Percentiles rank a stretch among this genome's conserved stretches.
Evolutionary conservation across 495 filamentous ascomycete genomes (phyloP).

Genomic region (Lasiosphaeria hispida): DNA sequence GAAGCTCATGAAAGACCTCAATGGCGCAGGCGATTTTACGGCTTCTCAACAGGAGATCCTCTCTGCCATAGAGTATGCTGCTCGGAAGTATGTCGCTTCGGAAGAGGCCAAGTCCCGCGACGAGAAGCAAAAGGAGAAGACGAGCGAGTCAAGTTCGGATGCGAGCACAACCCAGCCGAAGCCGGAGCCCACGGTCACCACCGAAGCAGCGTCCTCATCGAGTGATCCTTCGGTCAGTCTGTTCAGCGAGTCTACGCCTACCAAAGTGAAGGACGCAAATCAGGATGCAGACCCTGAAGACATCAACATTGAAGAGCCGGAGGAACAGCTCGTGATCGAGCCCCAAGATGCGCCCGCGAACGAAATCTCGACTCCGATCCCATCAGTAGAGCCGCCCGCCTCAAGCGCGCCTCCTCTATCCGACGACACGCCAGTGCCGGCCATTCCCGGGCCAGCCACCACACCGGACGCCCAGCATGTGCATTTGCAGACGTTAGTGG

Average conservation of each 20-base stretch:
- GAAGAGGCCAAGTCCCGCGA: conserved; percentile 26
- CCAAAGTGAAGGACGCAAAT: conserved; percentile 23
- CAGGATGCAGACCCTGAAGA: conserved; percentile 44
- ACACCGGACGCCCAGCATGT: conserved; percentile 20
- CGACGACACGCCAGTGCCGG: not conserved
- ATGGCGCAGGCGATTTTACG: conserved; percentile 27
- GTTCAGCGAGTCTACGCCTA: conserved; percentile 11
- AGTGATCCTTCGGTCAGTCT: conserved; percentile 16
- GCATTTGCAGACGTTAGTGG: conserved; percentile 21
- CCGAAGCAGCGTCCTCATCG: conserved; percentile 16
- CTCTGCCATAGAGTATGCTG: conserved; percentile 43
- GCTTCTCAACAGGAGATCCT: conserved; percentile 37
- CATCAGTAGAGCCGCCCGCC: conserved; percentile 6
- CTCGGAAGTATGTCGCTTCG: conserved; percentile 42
- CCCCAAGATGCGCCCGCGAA: conserved; percentile 16
- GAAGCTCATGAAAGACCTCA: conserved; percentile 34
- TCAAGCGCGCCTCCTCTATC: conserved; percentile 4
- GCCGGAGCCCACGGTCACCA: conserved; percentile 6
- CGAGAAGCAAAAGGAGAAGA: conserved; percentile 13
- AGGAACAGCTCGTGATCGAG: conserved; percentile 34
- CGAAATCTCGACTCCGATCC: conserved; percentile 3
- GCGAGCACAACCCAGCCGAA: conserved; percentile 9
- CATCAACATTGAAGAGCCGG: conserved; percentile 46
- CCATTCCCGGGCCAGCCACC: conserved; percentile 6
- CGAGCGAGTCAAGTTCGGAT: not conserved